These are phyloP conservation scores for Kodamaea arcana DNA, from an alignment of 1,139 yeast species.

Conservation along the genomic window DNA sequence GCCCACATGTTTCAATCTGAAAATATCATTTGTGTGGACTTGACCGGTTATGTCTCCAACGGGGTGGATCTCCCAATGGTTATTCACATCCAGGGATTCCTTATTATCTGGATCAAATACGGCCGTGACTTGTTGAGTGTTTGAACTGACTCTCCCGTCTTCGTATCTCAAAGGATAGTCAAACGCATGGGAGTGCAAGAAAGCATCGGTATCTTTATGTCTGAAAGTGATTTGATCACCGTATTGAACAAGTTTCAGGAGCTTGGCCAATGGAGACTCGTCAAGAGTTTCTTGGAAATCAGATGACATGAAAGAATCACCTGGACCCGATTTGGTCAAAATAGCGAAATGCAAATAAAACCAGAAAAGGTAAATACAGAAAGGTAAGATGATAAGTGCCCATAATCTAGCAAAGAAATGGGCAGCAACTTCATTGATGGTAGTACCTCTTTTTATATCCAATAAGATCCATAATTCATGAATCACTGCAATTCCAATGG, in stretches of 20 bases:
- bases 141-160: constrained; percentile 93
- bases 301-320: constrained; percentile 88
- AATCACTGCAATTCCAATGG: constrained; percentile 81
- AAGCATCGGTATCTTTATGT: constrained; percentile 72
- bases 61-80: constrained; percentile 87
- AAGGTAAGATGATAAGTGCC: constrained; percentile 75
- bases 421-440: constrained; percentile 52
- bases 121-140: constrained; percentile 92
- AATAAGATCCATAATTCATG: constrained; percentile 85
- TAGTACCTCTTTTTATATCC: constrained; percentile 67
- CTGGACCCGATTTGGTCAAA: constrained; percentile 86
- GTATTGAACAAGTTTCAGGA: constrained; percentile 69
- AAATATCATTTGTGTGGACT: constrained; percentile 53
- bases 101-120: constrained; percentile 28
- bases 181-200: constrained; percentile 74
- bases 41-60: constrained; percentile 34
- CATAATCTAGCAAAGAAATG: constrained; percentile 78
- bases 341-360: constrained; percentile 86
- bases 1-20: constrained; percentile 77
- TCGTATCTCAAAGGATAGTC: constrained; percentile 87
- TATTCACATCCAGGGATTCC: constrained; percentile 52
- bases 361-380: constrained; percentile 83
- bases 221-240: constrained; percentile 71
- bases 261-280: constrained; percentile 74
- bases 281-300: constrained; percentile 89